Evolutionary conservation across 768 basidiomycete genomes (phyloP), one percentile per base, ranked within the genome.

Genomic region (Boletus fagicola): DNA sequence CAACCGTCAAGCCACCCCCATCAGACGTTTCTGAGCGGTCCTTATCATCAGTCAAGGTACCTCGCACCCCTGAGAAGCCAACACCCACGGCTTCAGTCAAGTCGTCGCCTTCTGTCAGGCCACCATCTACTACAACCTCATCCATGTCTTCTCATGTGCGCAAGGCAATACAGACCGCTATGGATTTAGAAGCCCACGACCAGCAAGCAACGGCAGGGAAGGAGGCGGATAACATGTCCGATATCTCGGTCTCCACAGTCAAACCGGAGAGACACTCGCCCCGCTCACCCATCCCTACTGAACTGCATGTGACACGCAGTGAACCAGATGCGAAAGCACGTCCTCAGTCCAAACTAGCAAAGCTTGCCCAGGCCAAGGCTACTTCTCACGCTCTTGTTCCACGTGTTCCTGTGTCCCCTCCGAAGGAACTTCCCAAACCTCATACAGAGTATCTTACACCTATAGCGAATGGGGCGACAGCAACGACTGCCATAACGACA

Each of bases 401-500:
- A 4, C 65, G 67, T 16, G 70, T 67, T 50, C 58, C 72, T 1
- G 71, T 64, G 33, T 54, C 73, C 52, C 72, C 68, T 49, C 68
- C 65, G 36, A 72, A 64, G 47, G 70, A 72, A 9, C 70, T 82
- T 53, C 79, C 78, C n/a, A 74, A 70, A 46, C 61, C 80, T 47
- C 82, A 72, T 49, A 91, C 90, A 7, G 84, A 90, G 66, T 88
- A 86, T 66, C 72, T 90, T 12, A 87, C 82, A 16, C 90, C 90
- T 2, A 89, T 87, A 45, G 87, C 87, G n/a, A 92, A 92, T 65
- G 88, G 90, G 0, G 74, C 87, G 4, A 85, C 88, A n/a, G 90
- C 84, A 13, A 92, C 90, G 0, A 90, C 89, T 16, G 90, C 90
- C 2, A 92, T 92, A 65, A 92, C 90, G 0, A 91, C 90, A 2